A percentile compares a stretch with the other conserved stretches of the same genome.
phyloP scores from a whole-genome alignment of 768 basidiomycete species.

The Leccinum broughii region DNA sequence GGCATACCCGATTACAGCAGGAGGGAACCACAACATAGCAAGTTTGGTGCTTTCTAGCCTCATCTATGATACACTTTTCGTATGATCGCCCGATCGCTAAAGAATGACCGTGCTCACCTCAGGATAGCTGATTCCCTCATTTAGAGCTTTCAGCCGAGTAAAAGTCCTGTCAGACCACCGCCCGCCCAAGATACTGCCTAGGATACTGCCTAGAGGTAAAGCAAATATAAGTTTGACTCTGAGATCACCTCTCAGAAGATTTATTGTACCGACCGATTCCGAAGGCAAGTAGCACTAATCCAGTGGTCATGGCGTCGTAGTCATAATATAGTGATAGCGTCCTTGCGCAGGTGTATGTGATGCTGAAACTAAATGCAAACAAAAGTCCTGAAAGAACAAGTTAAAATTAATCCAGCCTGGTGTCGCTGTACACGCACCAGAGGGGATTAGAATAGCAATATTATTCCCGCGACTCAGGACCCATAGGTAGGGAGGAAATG shows the following conservation, averaged over 20 bases:
- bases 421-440: constrained; percentile 26
- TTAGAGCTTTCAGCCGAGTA: constrained; percentile 42
- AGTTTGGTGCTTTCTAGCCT: constrained; percentile 65
- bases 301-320: constrained; percentile 72
- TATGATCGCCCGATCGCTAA: neutral
- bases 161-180: constrained; percentile 58
- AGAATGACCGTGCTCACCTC: constrained; percentile 49
- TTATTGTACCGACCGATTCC: constrained; percentile 53
- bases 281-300: constrained; percentile 74
- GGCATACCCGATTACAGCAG: constrained; percentile 65
- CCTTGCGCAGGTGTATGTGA: constrained; percentile 74
- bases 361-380: constrained; percentile 69
- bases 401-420: neutral
- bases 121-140: constrained; percentile 54
- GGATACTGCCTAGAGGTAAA: constrained; percentile 40
- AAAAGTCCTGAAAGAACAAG: constrained; percentile 50
- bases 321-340: constrained; percentile 65
- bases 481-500: constrained; percentile 59
- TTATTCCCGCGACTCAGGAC: constrained; percentile 70
- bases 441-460: constrained; percentile 48
- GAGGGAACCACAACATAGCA: constrained; percentile 55
- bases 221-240: neutral
- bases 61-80: constrained; percentile 47
- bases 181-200: constrained; percentile 60
- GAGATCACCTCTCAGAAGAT: neutral